Conservation (phyloP, 148 eudicot species). For the Persicaria tinctoria region DNA sequence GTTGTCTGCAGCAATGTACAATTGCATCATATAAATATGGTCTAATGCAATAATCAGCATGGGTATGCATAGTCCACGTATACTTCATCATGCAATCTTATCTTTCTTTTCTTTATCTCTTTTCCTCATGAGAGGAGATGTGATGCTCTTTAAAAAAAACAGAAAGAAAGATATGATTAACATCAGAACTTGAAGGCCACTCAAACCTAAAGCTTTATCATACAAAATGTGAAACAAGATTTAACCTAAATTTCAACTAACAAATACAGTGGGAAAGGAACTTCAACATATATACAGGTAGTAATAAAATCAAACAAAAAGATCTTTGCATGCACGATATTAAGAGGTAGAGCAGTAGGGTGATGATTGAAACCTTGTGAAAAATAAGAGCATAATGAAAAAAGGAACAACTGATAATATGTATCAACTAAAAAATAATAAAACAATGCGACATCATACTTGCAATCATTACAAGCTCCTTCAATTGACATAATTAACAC, state of each 20-base stretch:
- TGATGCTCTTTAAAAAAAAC: slow-evolving; percentile 28
- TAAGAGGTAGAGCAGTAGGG: neutral
- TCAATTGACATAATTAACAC: too few species aligned
- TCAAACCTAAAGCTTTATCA: neutral
- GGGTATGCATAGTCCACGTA: too few species aligned
- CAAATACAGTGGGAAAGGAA: neutral
- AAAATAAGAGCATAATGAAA: too few species aligned
- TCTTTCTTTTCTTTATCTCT: too few species aligned
- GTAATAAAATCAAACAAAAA: neutral
- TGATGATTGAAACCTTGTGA: neutral
- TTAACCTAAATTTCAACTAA: neutral
- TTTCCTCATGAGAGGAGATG: slow-evolving; percentile 13
- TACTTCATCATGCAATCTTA: too few species aligned
- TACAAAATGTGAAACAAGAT: neutral
- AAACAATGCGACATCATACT: too few species aligned
- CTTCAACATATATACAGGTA: neutral
- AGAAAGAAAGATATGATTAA: neutral
- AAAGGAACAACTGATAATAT: too few species aligned
- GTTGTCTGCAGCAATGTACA: too few species aligned
- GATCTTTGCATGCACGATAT: neutral
- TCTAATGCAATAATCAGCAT: too few species aligned
- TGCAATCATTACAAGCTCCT: too few species aligned
- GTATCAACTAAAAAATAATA: too few species aligned
- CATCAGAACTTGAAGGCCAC: neutral
- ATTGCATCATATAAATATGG: too few species aligned